These are phyloP conservation scores for Blastobotrys americana DNA, from an alignment of 805 yeast genomes.

Conservation along the genomic window DNA sequence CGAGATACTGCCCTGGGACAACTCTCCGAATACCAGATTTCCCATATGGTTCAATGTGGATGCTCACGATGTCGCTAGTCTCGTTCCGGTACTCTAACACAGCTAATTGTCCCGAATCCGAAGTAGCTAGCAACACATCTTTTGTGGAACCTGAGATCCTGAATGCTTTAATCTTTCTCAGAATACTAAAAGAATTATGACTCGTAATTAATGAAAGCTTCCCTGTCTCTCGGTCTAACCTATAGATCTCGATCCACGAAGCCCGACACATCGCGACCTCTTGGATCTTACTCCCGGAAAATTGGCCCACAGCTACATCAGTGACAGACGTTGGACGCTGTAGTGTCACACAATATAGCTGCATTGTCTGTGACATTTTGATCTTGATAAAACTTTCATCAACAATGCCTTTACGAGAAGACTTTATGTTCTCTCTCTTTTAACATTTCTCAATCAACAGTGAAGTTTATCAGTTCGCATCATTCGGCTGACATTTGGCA, in stretches of 20 bases:
- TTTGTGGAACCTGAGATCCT: conserved; percentile 45
- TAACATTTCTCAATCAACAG: too few species aligned
- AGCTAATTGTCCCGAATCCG: conserved; percentile 72
- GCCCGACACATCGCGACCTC: conserved; percentile 55
- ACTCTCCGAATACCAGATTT: conserved; percentile 70
- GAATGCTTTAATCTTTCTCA: conserved; percentile 48
- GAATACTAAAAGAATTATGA: conserved; percentile 50
- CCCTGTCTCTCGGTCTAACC: conserved; percentile 50
- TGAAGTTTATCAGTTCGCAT: too few species aligned
- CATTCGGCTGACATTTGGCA: too few species aligned
- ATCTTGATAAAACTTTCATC: too few species aligned
- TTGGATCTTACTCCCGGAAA: conserved; percentile 50
- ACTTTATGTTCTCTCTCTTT: too few species aligned
- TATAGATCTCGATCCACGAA: conserved; percentile 47
- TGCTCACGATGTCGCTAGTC: conserved; percentile 35
- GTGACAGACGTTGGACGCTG: conserved; percentile 49
- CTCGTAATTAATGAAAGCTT: conserved; percentile 38
- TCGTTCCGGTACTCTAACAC: conserved; percentile 41
- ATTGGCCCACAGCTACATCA: conserved; percentile 59
- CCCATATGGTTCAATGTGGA: conserved; percentile 55
- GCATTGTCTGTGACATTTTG: conserved; percentile 4
- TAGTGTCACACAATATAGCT: conserved; percentile 65
- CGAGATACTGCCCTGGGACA: conserved; percentile 66
- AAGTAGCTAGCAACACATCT: conserved; percentile 59
- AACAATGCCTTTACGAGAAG: too few species aligned